phyloP scores from a whole-genome alignment of 441 rosid genomes.

The Eugenia klotzschiana region DNA sequence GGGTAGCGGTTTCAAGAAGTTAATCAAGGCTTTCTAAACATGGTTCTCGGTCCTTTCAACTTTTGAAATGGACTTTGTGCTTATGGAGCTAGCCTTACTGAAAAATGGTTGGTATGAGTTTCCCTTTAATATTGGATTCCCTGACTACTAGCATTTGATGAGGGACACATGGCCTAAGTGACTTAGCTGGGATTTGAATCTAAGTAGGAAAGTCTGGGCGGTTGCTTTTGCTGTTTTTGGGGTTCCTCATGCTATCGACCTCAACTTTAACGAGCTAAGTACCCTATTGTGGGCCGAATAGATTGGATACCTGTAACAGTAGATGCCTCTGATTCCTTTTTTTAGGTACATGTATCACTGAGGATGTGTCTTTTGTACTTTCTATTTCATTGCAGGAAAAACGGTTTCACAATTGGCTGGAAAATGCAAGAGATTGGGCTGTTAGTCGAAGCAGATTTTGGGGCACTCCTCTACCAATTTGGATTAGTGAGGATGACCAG shows the following conservation, averaged over 20 bases:
- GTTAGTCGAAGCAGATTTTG: slow-evolving; percentile 94
- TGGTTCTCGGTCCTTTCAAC: neutral
- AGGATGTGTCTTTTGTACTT: neutral
- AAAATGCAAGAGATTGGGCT: slow-evolving; percentile 99
- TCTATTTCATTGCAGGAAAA: slow-evolving; percentile 44
- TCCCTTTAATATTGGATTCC: neutral
- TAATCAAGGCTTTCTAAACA: neutral
- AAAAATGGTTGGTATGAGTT: neutral
- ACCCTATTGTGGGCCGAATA: neutral
- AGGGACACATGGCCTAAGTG: neutral
- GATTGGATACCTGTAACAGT: neutral
- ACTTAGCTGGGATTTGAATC: neutral
- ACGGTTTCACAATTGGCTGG: slow-evolving; percentile 98
- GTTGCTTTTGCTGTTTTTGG: neutral
- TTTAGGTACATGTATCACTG: neutral
- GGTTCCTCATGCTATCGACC: neutral
- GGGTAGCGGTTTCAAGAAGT: neutral
- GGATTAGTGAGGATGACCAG: slow-evolving; percentile 81
- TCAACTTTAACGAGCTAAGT: neutral
- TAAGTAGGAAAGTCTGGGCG: neutral
- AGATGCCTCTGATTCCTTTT: neutral
- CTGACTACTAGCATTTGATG: neutral
- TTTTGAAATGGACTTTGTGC: neutral
- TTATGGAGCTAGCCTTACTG: neutral
- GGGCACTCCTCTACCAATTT: slow-evolving; percentile 97